Conservation (phyloP, 352 stramenopile species). For the Phytopythium ostracodes region DNA sequence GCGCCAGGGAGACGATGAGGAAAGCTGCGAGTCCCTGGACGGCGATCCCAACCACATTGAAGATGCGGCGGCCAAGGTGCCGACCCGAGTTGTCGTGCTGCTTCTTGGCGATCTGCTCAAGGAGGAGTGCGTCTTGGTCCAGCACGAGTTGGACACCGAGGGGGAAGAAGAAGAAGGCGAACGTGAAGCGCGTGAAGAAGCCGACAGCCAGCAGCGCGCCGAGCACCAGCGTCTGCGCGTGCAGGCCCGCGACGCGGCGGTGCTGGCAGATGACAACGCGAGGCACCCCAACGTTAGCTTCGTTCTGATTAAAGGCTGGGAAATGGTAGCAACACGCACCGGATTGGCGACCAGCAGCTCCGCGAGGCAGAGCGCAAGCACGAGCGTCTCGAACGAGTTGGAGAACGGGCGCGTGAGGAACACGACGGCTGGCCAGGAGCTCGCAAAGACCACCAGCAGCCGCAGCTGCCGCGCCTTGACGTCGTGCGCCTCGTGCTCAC, state of each 20-base stretch:
- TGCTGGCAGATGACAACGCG: constrained; percentile 19
- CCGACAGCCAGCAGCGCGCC: constrained; percentile 60
- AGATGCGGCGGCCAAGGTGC: constrained; percentile 15
- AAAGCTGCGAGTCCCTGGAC: constrained; percentile 53
- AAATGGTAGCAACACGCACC: constrained; percentile 11
- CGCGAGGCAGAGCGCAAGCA: constrained; percentile 54
- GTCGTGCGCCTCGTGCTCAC: constrained; percentile 13
- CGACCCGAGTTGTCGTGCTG: background rate
- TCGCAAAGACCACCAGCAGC: constrained; percentile 50
- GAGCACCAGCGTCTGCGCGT: constrained; percentile 55
- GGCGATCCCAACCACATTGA: constrained; percentile 18
- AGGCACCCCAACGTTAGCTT: background rate
- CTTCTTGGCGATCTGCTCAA: constrained; percentile 27
- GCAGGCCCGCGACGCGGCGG: constrained; percentile 24
- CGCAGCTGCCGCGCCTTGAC: constrained; percentile 20
- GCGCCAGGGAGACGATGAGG: constrained; percentile 15
- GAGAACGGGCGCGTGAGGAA: constrained; percentile 76
- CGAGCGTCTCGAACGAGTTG: constrained; percentile 69
- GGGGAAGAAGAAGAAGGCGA: constrained; percentile 77
- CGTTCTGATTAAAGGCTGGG: no score
- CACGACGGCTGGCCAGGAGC: constrained; percentile 62
- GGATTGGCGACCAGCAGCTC: constrained; percentile 45
- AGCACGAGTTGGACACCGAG: constrained; percentile 61
- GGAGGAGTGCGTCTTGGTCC: constrained; percentile 40
- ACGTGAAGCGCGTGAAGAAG: constrained; percentile 83